Evolutionary conservation across 1,284 basidiomycete genomes (phyloP).

Genomic region (Boletus semigastroideus): DNA sequence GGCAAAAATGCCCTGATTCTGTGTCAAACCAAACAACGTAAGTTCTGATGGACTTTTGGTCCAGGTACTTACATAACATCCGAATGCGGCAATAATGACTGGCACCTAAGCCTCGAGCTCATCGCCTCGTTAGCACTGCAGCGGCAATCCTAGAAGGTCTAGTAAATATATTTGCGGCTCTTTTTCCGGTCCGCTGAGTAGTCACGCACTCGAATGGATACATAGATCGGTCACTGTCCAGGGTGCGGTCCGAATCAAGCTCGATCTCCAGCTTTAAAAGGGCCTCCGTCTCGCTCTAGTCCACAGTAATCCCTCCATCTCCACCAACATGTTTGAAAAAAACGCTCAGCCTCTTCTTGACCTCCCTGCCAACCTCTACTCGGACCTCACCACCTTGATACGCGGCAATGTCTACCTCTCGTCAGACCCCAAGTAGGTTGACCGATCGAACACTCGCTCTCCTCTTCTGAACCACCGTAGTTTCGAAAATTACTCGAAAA

Average conservation of each 20-base stretch:
- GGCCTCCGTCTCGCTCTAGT: not conserved
- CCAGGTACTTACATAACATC: slow-evolving; percentile 9
- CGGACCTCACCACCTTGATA: slow-evolving; percentile 45
- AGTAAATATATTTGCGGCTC: not conserved
- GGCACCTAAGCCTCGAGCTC: not conserved
- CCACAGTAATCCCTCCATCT: slow-evolving; percentile 6
- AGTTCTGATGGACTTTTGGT: slow-evolving; percentile 19
- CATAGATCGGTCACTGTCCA: not conserved
- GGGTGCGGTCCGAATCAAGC: slow-evolving; percentile 12
- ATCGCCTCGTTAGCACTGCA: slow-evolving; percentile 14
- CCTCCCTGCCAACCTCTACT: slow-evolving; percentile 14
- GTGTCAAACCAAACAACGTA: not conserved
- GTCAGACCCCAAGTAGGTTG: slow-evolving; percentile 42
- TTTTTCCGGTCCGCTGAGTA: not conserved
- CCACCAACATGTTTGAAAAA: slow-evolving; percentile 14
- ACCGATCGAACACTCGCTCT: not conserved
- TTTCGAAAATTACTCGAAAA: slow-evolving; percentile 58
- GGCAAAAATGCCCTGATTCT: not conserved
- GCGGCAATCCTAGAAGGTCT: not conserved
- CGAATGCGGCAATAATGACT: not conserved
- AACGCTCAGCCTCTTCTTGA: not conserved
- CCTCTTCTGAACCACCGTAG: slow-evolving; percentile 36
- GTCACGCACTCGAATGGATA: not conserved
- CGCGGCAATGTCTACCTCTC: slow-evolving; percentile 49
- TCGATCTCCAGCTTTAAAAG: slow-evolving; percentile 20